Base-by-base conservation (phyloP, 2,329 filamentous ascomycete species). In the Sporothrix phasma region DNA sequence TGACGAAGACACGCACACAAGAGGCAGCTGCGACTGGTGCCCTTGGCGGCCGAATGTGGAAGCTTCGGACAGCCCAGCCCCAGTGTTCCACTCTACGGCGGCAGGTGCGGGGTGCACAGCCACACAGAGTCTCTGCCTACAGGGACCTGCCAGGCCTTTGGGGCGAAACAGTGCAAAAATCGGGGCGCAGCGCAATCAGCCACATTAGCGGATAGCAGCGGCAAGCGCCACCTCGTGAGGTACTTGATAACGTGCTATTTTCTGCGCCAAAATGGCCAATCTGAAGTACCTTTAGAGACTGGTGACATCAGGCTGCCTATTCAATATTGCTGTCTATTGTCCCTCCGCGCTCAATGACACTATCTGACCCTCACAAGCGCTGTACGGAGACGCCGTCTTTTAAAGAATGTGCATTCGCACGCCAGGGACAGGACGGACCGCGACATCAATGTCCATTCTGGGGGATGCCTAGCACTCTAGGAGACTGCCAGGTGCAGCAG, bases 71-170 rank as follows among this genome's bases (percentile, higher is more conserved):
- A 15, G 47, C 22, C 58, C 59, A 61, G 59, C 46, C 62, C 37
- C 62, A 46, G 46, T n/a, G 41, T 41, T 43, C 24, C 37, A 46
- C 34, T 64, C 26, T 31, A 45, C 53, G 43, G 29, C 62, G 43
- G 46, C 26, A 58, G 58, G 58, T 61, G 62, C 62, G 62, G 62
- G 62, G 54, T 64, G 62, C 54, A 60, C 62, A 64, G 62, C 62
- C 62, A 64, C 62, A 41, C 62, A 61, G 13, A 47, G 19, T 17
- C 26, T 26, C 22, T 58, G 54, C 45, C 5, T 37, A 37, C 34
- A 56, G 51, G 51, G 51, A 22, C 26, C 19, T 54, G 51, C 31
- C 29, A 54, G 49, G n/a, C 49, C 29, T 54, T 37, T 13, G 31
- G 37, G 56, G 56, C 37, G 56, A 45, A 29, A 34, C 41, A 2